phyloP scores from a whole-genome alignment of 2,329 filamentous ascomycete species.

The Pochonia chlamydosporia region DNA sequence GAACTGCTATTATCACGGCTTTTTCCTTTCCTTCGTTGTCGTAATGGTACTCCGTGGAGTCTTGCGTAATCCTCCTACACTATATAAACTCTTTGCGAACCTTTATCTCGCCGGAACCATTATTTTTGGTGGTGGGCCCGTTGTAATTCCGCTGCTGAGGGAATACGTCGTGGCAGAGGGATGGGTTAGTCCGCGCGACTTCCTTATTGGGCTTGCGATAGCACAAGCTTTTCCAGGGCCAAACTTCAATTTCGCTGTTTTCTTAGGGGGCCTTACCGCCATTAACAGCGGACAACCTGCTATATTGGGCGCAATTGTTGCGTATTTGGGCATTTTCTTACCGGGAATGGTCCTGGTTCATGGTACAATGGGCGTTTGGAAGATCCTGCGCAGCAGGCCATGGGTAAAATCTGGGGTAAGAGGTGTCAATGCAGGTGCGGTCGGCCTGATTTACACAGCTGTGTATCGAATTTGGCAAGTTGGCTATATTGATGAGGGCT shows the following conservation, averaged over 20 bases:
- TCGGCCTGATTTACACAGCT: conserved; percentile 58
- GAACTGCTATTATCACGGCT: conserved; percentile 37
- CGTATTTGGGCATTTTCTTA: conserved; percentile 45
- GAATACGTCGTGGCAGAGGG: conserved; percentile 60
- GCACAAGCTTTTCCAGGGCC: conserved; percentile 60
- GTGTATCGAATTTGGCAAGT: conserved; percentile 60
- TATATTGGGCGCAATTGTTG: conserved; percentile 42
- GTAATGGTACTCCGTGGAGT: conserved; percentile 47
- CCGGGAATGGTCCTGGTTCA: conserved; percentile 44
- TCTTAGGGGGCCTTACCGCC: conserved; percentile 46
- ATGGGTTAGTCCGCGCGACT: conserved; percentile 66
- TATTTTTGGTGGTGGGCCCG: conserved; percentile 59
- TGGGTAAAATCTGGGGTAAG: conserved; percentile 44
- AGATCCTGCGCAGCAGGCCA: conserved; percentile 26
- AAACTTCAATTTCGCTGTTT: conserved; percentile 50
- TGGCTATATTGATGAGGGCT: conserved; percentile 48
- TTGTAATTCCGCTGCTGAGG: conserved; percentile 59
- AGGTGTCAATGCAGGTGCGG: conserved; percentile 54
- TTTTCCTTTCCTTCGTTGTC: conserved; percentile 50
- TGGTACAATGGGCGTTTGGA: conserved; percentile 38
- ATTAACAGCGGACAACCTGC: conserved; percentile 22
- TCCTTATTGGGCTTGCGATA: conserved; percentile 66
- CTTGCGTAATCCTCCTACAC: conserved; percentile 33
- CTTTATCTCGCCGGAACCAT: conserved; percentile 69
- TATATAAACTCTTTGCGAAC: conserved; percentile 62